Base-by-base conservation (phyloP, 331 rosid genomes). In the Telfairia occidentalis region DNA sequence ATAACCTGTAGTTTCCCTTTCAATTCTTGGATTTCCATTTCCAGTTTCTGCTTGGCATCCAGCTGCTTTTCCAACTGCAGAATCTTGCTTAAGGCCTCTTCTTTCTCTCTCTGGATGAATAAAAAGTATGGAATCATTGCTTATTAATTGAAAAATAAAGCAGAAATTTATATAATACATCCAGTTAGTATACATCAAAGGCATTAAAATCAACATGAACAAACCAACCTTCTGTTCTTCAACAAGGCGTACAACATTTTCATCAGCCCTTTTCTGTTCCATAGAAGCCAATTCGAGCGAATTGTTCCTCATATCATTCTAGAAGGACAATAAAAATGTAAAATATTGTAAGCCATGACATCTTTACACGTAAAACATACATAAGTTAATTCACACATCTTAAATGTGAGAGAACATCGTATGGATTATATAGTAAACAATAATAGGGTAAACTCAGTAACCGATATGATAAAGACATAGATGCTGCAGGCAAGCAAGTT, bases 1-100 rank as follows among this genome's bases (percentile, higher is more conserved):
- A 92, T 86, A 79, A 95, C 96, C 78, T 91, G 88, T 58, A 95
- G 52, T 78, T 91, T 95, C 49, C 98, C 98, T 84, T 84, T 95
- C 40, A 95, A 59, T 78, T 90, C 92, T 81, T 88, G 92, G 66
- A 95, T 91, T 82, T 95, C 98, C 92, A 95, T 89, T 81, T 91
- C 92, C 78, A 95, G 83, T 64, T 91, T 87, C 84, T 91, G 98
- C 77, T 95, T 91, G 40, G 89, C 96, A 81, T 91, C 96, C 77
- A 95, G 83, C 84, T 91, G 89, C 84, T 88, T 91, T 82, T 91
- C 90, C 87, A 95, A 81, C 83, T 79, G 82, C 80, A 95, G 85
- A 53, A 95, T 90, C 85, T 87, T 91, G 74, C 84, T 80, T 72
- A 88, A 70, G 67, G 96, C 96, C 73, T 91, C 96, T 82, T 90